phyloP scores from a whole-genome alignment of 805 yeast species.

The Candida gorgasii region DNA sequence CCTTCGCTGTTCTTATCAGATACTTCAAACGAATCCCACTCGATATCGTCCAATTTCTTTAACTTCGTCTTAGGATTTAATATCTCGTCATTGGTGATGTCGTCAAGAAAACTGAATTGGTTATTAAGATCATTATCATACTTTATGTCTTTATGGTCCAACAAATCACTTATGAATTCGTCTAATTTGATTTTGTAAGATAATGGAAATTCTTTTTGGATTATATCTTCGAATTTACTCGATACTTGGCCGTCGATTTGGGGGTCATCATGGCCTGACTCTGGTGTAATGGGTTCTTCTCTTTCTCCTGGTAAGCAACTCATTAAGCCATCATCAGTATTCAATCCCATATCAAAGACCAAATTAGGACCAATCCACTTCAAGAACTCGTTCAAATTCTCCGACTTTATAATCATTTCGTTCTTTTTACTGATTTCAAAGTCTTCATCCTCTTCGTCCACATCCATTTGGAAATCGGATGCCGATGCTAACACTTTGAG shows the following conservation, averaged over 20 bases:
- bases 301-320: constrained; percentile 9
- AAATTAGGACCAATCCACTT: constrained; percentile 44
- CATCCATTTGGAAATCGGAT: constrained; percentile 33
- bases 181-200: constrained; percentile 32
- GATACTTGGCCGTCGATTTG: constrained; percentile 6
- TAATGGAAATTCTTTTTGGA: constrained; percentile 30
- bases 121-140: constrained; percentile 24
- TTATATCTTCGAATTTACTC: constrained; percentile 20
- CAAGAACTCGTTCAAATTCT: constrained; percentile 33
- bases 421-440: constrained; percentile 27
- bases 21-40: constrained; percentile 37
- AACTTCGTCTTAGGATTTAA: constrained; percentile 25
- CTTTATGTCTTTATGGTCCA: constrained; percentile 12
- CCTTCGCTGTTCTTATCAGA: constrained; percentile 18
- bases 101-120: constrained; percentile 39
- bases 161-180: constrained; percentile 31
- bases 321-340: constrained; percentile 14
- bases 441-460: constrained; percentile 38
- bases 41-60: constrained; percentile 24
- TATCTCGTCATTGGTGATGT: constrained; percentile 33
- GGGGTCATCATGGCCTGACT: too few species aligned
- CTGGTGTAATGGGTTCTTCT: too few species aligned
- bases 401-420: constrained; percentile 30
- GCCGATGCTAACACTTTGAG: constrained; percentile 17
- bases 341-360: constrained; percentile 37